These are phyloP conservation scores for Thraustochytrium striatum DNA, from an alignment of 352 stramenopile genomes.

Conservation along the genomic window DNA sequence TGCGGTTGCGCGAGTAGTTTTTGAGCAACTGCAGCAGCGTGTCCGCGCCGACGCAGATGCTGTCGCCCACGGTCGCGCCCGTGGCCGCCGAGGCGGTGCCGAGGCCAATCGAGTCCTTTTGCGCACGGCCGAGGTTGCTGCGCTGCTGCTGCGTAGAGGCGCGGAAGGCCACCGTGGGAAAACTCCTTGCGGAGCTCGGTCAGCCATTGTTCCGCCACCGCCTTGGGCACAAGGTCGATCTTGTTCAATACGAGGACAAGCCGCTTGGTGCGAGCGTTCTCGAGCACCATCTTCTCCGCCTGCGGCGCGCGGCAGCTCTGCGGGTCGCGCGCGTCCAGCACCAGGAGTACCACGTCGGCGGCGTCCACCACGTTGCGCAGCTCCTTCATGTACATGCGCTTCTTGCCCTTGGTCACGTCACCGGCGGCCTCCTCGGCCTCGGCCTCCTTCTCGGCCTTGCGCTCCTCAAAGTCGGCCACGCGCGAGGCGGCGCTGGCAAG, in stretches of 20 bases:
- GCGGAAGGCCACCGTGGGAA: conserved; percentile 93
- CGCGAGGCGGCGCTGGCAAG: conserved; percentile 53
- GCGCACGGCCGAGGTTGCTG: conserved; percentile 58
- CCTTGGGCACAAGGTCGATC: conserved; percentile 93
- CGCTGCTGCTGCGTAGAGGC: conserved; percentile 83
- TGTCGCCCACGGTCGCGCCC: conserved; percentile 55
- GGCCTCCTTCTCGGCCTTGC: conserved; percentile 52
- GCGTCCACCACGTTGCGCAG: conserved; percentile 79
- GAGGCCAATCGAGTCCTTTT: conserved; percentile 48
- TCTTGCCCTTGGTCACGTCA: conserved; percentile 33
- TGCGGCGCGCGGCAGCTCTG: conserved; percentile 83
- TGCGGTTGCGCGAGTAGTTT: conserved; percentile 91
- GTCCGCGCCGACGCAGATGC: conserved; percentile 84
- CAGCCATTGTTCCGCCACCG: conserved; percentile 90
- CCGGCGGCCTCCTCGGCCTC: conserved; percentile 50
- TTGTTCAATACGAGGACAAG: conserved; percentile 98
- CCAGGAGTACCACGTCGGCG: conserved; percentile 92
- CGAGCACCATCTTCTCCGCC: conserved; percentile 88
- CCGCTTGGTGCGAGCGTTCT: conserved; percentile 82
- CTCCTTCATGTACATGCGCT: conserved; percentile 50
- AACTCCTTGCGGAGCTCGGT: conserved; percentile 84
- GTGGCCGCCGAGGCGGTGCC: conserved; percentile 53
- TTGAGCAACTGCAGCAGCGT: conserved; percentile 94
- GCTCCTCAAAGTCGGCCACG: conserved; percentile 52
- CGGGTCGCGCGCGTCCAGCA: conserved; percentile 94